These are phyloP conservation scores for Cryphonectria japonica DNA, from an alignment of 2,329 filamentous ascomycete genomes.

Conservation along the genomic window DNA sequence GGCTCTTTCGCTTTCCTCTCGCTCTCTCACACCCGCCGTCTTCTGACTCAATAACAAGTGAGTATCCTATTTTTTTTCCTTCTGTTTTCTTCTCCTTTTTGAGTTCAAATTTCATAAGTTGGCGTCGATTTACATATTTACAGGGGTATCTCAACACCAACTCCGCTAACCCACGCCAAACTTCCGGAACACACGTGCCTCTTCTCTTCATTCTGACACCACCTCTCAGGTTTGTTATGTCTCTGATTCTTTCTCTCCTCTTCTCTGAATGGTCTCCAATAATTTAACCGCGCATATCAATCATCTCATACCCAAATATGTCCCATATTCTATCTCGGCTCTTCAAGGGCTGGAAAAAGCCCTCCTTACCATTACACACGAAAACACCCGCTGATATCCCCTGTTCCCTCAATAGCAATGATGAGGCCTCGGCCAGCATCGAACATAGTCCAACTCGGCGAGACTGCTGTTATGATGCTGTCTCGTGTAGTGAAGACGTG, in stretches of 20 bases:
- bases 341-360: neutral
- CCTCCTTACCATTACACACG: neutral
- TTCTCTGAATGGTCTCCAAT: neutral
- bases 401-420: neutral
- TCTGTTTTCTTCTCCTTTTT: neutral
- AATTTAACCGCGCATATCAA: neutral
- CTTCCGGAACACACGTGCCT: neutral
- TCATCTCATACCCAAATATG: neutral
- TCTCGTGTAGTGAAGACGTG: neutral
- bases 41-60: too few species aligned
- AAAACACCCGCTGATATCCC: neutral
- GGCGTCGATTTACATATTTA: constrained; percentile 2
- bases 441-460: neutral
- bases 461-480: neutral
- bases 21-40: neutral
- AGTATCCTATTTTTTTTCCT: neutral
- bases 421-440: neutral
- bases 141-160: constrained; percentile 3
- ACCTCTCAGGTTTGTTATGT: too few species aligned
- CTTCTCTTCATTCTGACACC: neutral
- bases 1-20: neutral
- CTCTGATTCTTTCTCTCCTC: too few species aligned
- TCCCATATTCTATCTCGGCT: neutral
- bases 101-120: neutral
- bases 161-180: neutral